Percentiles rank a stretch among this genome's conserved stretches.
Conservation (phyloP, 139 green algal genomes). For the Chlorella sorokiniana region DNA sequence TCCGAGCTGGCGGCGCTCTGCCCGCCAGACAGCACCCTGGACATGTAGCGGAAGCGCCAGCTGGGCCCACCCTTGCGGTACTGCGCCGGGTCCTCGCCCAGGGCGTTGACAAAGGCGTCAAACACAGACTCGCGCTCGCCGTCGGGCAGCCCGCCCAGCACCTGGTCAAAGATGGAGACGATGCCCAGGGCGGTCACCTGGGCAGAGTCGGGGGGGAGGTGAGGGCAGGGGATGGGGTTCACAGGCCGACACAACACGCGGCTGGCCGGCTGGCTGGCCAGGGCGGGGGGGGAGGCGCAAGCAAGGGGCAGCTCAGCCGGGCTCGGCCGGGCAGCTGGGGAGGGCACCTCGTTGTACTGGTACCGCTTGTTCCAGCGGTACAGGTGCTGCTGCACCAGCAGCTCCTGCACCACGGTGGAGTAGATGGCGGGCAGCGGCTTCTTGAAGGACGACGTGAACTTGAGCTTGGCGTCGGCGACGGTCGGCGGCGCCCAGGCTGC, state of each 20-base stretch:
- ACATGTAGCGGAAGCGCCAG: neutral
- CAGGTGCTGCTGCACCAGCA: conserved; percentile 94
- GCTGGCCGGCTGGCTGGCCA: too few species aligned
- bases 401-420: conserved; percentile 87
- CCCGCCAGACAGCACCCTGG: neutral
- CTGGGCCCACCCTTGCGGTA: conserved; percentile 55
- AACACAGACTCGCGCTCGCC: conserved; percentile 68
- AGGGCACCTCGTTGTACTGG: conserved; percentile 80
- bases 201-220: neutral
- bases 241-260: neutral
- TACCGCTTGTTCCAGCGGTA: conserved; percentile 88
- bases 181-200: conserved; percentile 90
- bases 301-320: conserved; percentile 78
- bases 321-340: conserved; percentile 64
- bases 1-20: neutral
- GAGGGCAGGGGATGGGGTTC: neutral
- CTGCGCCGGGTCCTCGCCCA: conserved; percentile 76
- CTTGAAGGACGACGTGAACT: conserved; percentile 58
- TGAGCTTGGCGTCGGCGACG: conserved; percentile 66
- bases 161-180: conserved; percentile 87
- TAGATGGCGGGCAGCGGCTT: conserved; percentile 84
- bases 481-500: conserved; percentile 47
- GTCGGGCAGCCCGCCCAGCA: conserved; percentile 78
- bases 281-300: too few species aligned
- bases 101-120: conserved; percentile 72